Base-by-base conservation (phyloP, 106 monocot genomes). In the Dioscorea zingiberensis region DNA sequence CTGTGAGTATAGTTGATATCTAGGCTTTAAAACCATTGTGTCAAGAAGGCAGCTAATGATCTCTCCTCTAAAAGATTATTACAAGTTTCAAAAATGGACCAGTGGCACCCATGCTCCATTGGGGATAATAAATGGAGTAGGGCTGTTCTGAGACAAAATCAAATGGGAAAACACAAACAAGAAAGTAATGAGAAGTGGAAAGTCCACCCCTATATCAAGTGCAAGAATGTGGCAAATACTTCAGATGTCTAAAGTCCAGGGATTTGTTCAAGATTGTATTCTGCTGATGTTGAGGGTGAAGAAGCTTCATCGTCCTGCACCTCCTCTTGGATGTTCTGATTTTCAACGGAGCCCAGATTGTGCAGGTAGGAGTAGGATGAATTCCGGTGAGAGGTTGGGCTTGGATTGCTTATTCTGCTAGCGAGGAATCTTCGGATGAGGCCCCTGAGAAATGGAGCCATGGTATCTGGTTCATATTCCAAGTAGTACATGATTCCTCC, bases 401-500 rank as follows among this genome's bases (percentile, higher is more conserved):
- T 81, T 15, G 84, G 97, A 80, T 80, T 97, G 79, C 85, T 97
- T 58, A 97, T 91, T 75, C 88, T 91, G 81, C 92, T 88, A 7
- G 85, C 81, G 24, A 97, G 97, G 62, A 97, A 97, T 15, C 97
- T 62, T 17, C 92, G 80, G 30, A 97, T 92, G 32, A 97, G 72
- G 17, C 97, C 78, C 60, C 92, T 78, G 27, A 97, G 91, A 59
- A 97, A 75, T 53, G 97, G 85, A 54, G 97, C 81, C 97, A 97
- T 97, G 7, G 97, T 97, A 23, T 86, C 97, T 21, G 97, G 97
- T 62, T 97, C 97, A 60, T 88, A 73, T 63, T 97, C 97, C 26
- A 97, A 72, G 74, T 86, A 97, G 72, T 92, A 97, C 97, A 97
- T 97, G 59, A 84, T 92, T 69, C 97, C 97, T 65, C 97, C 97